A percentile compares a stretch with the other conserved stretches of the same genome.
Evolutionary conservation across 345 rosid genomes (phyloP).

Genomic region (Hevea brasiliensis): DNA sequence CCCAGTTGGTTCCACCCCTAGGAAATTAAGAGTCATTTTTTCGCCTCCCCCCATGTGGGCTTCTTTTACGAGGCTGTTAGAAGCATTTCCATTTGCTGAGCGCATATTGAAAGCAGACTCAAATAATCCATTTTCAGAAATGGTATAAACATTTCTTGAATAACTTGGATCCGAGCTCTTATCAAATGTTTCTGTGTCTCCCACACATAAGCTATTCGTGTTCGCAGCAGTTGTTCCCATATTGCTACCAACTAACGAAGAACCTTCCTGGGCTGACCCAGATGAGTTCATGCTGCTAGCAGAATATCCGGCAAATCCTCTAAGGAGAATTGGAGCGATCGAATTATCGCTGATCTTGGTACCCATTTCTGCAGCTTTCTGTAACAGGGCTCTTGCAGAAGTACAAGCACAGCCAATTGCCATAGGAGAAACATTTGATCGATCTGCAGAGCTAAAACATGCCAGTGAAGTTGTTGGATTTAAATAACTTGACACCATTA

Average conservation of each 20-base stretch:
- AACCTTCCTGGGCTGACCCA: conserved; percentile 28
- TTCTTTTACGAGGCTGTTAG: conserved; percentile 16
- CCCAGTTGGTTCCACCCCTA: conserved; percentile 46
- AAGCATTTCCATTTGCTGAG: conserved; percentile 22
- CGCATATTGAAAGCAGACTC: conserved; percentile 23
- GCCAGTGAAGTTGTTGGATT: conserved; percentile 23
- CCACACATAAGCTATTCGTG: conserved; percentile 16
- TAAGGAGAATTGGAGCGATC: conserved; percentile 45
- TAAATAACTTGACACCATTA: conserved; percentile 26
- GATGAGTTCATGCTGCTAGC: conserved; percentile 26
- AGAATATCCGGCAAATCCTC: conserved; percentile 50
- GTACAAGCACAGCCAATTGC: conserved; percentile 34
- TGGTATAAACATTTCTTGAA: conserved; percentile 4
- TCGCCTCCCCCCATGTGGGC: conserved; percentile 26
- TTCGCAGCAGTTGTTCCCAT: conserved; percentile 11
- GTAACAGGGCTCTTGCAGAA: conserved; percentile 60
- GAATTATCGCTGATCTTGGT: conserved; percentile 52
- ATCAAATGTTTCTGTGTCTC: conserved; percentile 19
- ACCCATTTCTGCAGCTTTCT: conserved; percentile 61
- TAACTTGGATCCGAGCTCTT: conserved; percentile 24
- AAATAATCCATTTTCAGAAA: conserved; percentile 21
- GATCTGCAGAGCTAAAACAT: conserved; percentile 14
- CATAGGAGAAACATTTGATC: conserved; percentile 26
- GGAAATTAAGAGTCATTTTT: conserved; percentile 49
- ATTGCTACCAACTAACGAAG: conserved; percentile 17